Evolutionary conservation across 305 asterid species (phyloP).

Genomic region (Caryopteris hybrid): DNA sequence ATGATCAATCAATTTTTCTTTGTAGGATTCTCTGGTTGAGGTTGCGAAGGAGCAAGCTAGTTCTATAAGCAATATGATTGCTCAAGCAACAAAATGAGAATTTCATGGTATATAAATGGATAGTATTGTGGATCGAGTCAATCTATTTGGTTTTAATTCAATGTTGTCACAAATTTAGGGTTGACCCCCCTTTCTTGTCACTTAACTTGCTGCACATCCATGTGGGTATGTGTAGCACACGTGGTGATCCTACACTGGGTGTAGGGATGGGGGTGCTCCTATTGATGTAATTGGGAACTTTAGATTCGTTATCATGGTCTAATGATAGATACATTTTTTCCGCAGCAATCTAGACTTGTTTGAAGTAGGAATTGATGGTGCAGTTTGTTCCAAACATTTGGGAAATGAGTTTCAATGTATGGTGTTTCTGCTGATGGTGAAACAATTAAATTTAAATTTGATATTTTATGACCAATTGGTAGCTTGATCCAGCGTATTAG

Average conservation of each 20-base stretch:
- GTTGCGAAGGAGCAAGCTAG: slow-evolving; percentile 97
- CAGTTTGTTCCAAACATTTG: background rate
- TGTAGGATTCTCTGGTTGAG: slow-evolving; percentile 96
- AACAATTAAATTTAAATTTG: background rate
- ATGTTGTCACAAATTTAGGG: background rate
- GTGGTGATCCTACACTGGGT: background rate
- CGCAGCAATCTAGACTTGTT: too few relatives aligned
- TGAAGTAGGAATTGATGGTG: background rate
- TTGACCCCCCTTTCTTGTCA: background rate
- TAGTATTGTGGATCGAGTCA: background rate
- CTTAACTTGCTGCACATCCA: background rate
- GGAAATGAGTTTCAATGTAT: background rate
- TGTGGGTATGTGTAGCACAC: too few relatives aligned
- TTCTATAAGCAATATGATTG: slow-evolving; percentile 82
- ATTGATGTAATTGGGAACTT: background rate
- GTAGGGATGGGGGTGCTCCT: background rate
- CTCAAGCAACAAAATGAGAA: slow-evolving; percentile 89
- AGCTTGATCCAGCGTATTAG: background rate
- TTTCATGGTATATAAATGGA: slow-evolving; percentile 13
- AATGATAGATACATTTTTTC: background rate
- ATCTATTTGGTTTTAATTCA: background rate
- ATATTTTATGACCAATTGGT: background rate
- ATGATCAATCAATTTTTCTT: slow-evolving; percentile 4
- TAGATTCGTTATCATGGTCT: background rate
- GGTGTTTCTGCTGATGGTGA: background rate